Evolutionary conservation across 1,284 basidiomycete species (phyloP), one percentile per base, ranked within the genome.

Genomic region (Tylopilus sp.): DNA sequence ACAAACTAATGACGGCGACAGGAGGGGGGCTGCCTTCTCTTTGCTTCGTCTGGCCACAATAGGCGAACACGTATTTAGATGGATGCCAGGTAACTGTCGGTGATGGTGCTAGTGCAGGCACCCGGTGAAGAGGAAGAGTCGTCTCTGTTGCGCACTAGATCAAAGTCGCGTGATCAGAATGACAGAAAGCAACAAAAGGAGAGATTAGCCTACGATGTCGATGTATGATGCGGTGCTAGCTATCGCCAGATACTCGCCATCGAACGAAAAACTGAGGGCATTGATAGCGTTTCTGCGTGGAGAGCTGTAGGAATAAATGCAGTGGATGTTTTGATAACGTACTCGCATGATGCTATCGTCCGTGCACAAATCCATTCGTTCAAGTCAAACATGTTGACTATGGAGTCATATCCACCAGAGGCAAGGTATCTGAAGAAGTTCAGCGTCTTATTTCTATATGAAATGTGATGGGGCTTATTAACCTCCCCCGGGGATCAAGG

Each of bases 261-360:
- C 92, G 67, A 89, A 84, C 8, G 91, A 94, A 81, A 93, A 94
- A 73, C 90, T 92, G n/a, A 94, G 76, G n/a, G 86, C 83, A 64
- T 86, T 92, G 69, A 94, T 90, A 33, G 87, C 83, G 70, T 92
- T 82, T 63, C 93, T 94, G 61, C 67, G 41, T 2, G 19, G 19
- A 53, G 57, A 41, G 10, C 54, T 69, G 53, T 55, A 54, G 29
- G 65, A 22, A 41, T 2, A 18, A 39, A 24, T 24, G 32, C 24
- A 39, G 58, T 6, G 36, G 7, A 1, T 58, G 55, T 19, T 41
- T 44, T 22, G 15, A 47, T 24, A 4, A 87, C 91, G 68, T 75
- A 94, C 93, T 93, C 92, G 89, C 91, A 92, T 41, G 86, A 83
- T 26, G 90, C 87, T 65, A 94, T 91, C 12, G 91, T 93, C 54